phyloP scores from a whole-genome alignment of 495 filamentous ascomycete genomes.

The Xanthoparmelia taractica region DNA sequence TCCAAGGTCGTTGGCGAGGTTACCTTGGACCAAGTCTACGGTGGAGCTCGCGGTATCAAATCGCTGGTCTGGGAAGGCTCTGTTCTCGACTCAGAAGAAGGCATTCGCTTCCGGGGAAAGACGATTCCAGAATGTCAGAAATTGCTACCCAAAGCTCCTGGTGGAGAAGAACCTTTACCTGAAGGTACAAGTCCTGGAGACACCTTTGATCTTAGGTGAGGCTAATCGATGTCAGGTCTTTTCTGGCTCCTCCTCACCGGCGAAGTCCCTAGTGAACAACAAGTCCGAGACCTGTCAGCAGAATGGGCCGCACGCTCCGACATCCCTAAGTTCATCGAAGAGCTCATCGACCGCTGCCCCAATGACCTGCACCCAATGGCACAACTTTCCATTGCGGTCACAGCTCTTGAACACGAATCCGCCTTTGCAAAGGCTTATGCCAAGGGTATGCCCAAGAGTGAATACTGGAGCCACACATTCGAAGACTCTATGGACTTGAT shows the following conservation, averaged over 20 bases:
- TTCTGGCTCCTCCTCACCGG: constrained; percentile 99
- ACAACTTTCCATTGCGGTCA: constrained; percentile 96
- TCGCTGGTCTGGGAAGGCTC: constrained; percentile 98
- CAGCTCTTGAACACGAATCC: constrained; percentile 95
- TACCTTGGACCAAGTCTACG: constrained; percentile 98
- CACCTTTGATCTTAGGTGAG: neutral
- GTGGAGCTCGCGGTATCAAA: constrained; percentile 98
- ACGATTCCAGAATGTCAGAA: constrained; percentile 98
- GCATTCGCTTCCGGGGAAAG: constrained; percentile 96
- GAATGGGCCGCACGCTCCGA: constrained; percentile 98
- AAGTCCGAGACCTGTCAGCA: constrained; percentile 92
- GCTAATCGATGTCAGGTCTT: constrained; percentile 55
- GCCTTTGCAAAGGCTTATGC: constrained; percentile 96
- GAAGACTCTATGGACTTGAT: constrained; percentile 99
- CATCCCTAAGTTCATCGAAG: constrained; percentile 93
- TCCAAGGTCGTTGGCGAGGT: constrained; percentile 94
- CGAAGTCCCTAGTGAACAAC: constrained; percentile 92
- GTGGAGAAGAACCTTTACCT: constrained; percentile 90
- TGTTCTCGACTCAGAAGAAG: constrained; percentile 95
- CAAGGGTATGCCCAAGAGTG: constrained; percentile 96
- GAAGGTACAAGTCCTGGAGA: constrained; percentile 54
- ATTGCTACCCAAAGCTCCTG: constrained; percentile 89
- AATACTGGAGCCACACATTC: constrained; percentile 99
- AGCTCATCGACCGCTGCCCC: constrained; percentile 98
- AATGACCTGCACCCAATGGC: constrained; percentile 99